Evolutionary conservation across 2,329 filamentous ascomycete genomes (phyloP).

Genomic region (Beauveria varroae): DNA sequence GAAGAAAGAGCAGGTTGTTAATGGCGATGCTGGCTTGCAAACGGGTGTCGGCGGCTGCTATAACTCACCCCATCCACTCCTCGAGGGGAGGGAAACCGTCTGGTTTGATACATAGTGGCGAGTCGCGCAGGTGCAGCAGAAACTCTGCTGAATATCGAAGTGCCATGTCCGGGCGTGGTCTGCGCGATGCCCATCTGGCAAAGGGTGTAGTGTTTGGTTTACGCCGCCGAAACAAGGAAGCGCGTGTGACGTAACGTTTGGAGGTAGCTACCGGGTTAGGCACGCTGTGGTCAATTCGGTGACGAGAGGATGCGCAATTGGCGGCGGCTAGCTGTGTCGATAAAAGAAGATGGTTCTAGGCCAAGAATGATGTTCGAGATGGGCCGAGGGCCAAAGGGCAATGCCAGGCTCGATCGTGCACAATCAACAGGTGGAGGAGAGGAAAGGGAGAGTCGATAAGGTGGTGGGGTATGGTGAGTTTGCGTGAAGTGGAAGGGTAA

Average conservation of each 20-base stretch:
- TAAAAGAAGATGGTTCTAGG: not conserved
- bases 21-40: not conserved
- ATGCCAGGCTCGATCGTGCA: not conserved
- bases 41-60: not conserved
- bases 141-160: slow-evolving; percentile 68
- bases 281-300: not conserved
- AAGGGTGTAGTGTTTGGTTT: not conserved
- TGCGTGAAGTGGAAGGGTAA: not conserved
- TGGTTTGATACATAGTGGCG: slow-evolving; percentile 77
- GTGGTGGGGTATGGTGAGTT: slow-evolving; percentile 1
- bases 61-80: slow-evolving; percentile 89
- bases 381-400: not conserved
- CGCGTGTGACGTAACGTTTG: slow-evolving; percentile 3
- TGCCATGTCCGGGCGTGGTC: slow-evolving; percentile 36
- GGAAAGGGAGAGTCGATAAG: slow-evolving; percentile 4
- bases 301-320: not conserved
- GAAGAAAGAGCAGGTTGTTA: slow-evolving; percentile 9
- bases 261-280: not conserved
- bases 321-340: not conserved
- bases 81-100: slow-evolving; percentile 72
- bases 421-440: not conserved
- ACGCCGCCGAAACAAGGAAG: not conserved
- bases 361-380: not conserved
- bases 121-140: slow-evolving; percentile 68
- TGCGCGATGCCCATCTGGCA: slow-evolving; percentile 30